Evolutionary conservation across 179 eudicot species (phyloP).

Genomic region (Actinidia polygama): DNA sequence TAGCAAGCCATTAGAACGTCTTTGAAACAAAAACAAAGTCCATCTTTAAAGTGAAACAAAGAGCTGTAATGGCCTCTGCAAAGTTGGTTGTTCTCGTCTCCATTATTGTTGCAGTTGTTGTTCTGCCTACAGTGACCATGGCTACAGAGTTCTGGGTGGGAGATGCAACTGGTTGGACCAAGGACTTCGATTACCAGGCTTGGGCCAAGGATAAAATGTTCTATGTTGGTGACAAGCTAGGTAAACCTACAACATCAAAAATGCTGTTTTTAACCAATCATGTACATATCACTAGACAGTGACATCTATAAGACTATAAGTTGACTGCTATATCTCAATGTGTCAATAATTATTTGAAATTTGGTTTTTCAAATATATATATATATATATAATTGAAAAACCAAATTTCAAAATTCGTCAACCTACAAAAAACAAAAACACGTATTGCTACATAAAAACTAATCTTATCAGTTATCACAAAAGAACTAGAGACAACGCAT

Average conservation of each 20-base stretch:
- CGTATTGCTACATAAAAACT: too few species aligned
- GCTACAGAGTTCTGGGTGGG: constrained; percentile 24
- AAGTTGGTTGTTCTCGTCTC: background rate
- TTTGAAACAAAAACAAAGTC: background rate
- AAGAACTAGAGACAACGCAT: too few species aligned
- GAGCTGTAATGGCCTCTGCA: constrained; percentile 4
- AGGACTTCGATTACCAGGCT: constrained; percentile 18
- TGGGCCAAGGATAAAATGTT: constrained; percentile 29
- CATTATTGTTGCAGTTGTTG: background rate
- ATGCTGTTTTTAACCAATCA: background rate
- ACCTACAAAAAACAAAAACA: too few species aligned
- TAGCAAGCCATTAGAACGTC: background rate
- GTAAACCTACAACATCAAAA: constrained; percentile 2
- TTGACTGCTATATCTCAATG: background rate
- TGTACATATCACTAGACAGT: background rate
- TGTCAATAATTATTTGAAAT: too few species aligned
- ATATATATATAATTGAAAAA: too few species aligned
- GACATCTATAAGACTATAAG: background rate
- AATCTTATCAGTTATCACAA: too few species aligned
- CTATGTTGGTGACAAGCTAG: constrained; percentile 26
- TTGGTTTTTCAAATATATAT: too few species aligned
- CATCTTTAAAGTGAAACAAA: background rate
- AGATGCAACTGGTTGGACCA: constrained; percentile 25
- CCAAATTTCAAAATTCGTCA: too few species aligned
- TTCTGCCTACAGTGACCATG: constrained; percentile 11